A percentile compares a stretch with the other conserved stretches of the same genome.
Conservation (phyloP, 306 rosid genomes). For the Rosa multiflora region DNA sequence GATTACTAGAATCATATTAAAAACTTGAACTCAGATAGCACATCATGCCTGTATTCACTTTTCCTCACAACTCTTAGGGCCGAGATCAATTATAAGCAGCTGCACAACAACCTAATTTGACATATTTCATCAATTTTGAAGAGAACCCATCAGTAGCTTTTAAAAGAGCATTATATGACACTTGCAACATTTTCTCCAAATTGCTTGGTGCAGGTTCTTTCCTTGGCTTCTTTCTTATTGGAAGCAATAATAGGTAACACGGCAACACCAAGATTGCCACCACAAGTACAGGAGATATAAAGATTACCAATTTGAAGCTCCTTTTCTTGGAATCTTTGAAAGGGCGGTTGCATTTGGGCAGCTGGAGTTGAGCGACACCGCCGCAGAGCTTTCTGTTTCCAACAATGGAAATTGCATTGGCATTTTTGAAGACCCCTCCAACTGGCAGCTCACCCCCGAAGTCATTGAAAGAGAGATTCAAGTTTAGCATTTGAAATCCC, state of each 20-base stretch:
- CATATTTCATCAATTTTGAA: too few species aligned
- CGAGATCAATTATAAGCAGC: not conserved
- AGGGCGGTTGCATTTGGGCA: not conserved
- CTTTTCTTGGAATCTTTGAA: not conserved
- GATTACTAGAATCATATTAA: not conserved
- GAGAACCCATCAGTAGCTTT: constrained; percentile 8
- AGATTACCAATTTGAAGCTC: not conserved
- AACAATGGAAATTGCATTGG: not conserved
- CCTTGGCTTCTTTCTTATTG: not conserved
- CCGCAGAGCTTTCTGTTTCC: not conserved
- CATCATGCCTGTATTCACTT: not conserved
- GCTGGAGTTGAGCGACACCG: constrained; percentile 6
- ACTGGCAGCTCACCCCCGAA: not conserved
- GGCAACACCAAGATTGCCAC: not conserved
- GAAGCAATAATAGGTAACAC: not conserved
- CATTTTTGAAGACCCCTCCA: constrained; percentile 3
- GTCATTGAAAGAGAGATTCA: constrained; percentile 3
- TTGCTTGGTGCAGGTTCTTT: not conserved
- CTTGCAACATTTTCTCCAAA: not conserved
- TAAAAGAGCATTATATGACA: not conserved
- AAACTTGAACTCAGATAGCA: not conserved
- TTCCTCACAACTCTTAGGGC: not conserved
- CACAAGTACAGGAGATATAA: not conserved
- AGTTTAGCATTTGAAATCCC: not conserved
- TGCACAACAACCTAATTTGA: too few species aligned